phyloP scores from a whole-genome alignment of 2,329 filamentous ascomycete genomes.

The Penicillium sp. region DNA sequence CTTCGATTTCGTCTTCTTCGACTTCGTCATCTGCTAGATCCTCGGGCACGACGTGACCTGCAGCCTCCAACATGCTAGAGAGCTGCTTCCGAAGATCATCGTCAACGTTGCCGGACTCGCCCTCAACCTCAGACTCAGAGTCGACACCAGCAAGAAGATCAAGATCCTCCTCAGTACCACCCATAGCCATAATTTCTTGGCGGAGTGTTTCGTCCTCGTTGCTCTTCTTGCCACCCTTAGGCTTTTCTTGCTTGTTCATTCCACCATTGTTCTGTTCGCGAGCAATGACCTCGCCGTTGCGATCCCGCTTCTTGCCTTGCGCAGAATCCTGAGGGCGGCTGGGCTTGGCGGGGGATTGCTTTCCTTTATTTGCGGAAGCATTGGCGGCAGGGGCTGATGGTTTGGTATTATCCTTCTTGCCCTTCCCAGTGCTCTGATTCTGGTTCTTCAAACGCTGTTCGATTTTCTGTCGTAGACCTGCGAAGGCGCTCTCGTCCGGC shows the following conservation, averaged over 20 bases:
- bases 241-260: constrained; percentile 17
- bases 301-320: constrained; percentile 41
- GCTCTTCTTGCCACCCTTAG: constrained; percentile 10
- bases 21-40: constrained; percentile 27
- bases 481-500: constrained; percentile 34
- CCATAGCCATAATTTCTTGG: constrained; percentile 40
- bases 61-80: constrained; percentile 29
- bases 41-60: constrained; percentile 31
- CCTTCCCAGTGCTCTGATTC: constrained; percentile 25
- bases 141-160: constrained; percentile 38
- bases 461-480: constrained; percentile 36
- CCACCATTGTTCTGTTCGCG: constrained; percentile 25
- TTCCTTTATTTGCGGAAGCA: constrained; percentile 24
- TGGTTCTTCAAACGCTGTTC: constrained; percentile 35
- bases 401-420: constrained; percentile 26
- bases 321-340: constrained; percentile 21
- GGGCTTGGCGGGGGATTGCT: constrained; percentile 13
- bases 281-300: constrained; percentile 39
- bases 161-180: constrained; percentile 44
- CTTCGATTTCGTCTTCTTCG: constrained; percentile 20
- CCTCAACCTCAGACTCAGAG: constrained; percentile 43
- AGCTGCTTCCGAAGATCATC: constrained; percentile 37
- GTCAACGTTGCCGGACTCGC: constrained; percentile 23
- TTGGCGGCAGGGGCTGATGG: constrained; percentile 15
- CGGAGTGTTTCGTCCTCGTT: constrained; percentile 29